A percentile compares a stretch with the other conserved stretches of the same genome.
Evolutionary conservation across 495 filamentous ascomycete genomes (phyloP).

Genomic region (Pyrenopolyporus hunteri): DNA sequence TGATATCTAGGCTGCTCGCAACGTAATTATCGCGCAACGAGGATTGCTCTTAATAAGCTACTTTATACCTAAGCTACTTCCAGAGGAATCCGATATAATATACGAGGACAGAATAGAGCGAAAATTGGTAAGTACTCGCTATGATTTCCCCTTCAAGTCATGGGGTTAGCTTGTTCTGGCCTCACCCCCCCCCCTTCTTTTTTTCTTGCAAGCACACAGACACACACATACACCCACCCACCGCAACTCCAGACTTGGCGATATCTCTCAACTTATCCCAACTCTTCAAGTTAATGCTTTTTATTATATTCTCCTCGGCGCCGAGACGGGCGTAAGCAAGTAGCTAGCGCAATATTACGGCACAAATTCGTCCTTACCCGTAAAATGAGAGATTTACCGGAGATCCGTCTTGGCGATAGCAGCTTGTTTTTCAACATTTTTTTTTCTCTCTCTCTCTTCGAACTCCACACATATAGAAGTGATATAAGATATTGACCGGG

Average conservation of each 20-base stretch:
- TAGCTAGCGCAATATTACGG: conserved; percentile 22
- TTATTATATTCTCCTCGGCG: conserved; percentile 30
- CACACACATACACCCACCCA: conserved; percentile 14
- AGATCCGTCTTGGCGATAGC: conserved; percentile 38
- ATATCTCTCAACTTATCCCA: conserved; percentile 28
- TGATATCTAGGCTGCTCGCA: conserved; percentile 14
- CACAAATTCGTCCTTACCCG: conserved; percentile 9
- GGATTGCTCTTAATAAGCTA: conserved; percentile 27
- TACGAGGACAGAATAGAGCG: conserved; percentile 1
- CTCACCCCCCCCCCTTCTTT: conserved; percentile 3
- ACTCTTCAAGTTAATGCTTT: conserved; percentile 32
- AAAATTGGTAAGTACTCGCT: conserved; percentile 6
- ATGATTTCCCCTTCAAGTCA: conserved; percentile 26
- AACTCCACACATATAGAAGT: conserved; percentile 7
- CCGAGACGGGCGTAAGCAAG: conserved; percentile 25
- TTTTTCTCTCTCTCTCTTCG: conserved; percentile 20
- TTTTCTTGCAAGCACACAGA: no score
- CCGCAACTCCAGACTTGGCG: conserved; percentile 32
- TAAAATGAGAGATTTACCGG: conserved; percentile 37
- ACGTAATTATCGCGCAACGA: conserved; percentile 36
- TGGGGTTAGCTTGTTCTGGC: conserved; percentile 18
- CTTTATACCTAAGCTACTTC: background rate
- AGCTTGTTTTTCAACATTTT: no score
- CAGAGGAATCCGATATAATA: no score
- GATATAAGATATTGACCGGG: conserved; percentile 13